Conservation (phyloP, 148 eudicot genomes). For the Chenopodium quinoa region DNA sequence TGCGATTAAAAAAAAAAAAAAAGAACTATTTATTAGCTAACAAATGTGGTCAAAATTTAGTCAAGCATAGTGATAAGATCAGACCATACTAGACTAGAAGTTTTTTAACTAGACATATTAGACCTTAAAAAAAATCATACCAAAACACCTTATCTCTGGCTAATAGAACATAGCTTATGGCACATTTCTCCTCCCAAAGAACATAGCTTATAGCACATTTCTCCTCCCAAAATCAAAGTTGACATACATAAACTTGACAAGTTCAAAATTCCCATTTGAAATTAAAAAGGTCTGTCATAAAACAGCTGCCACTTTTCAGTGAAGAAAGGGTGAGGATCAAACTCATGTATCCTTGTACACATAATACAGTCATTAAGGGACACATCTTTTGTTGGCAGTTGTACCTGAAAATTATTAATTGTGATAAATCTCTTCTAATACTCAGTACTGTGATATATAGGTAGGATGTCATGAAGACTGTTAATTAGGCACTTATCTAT, state of each 20-base stretch:
- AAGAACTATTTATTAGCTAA: no score
- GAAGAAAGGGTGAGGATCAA: neutral
- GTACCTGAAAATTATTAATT: neutral
- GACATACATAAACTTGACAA: neutral
- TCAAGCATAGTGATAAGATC: no score
- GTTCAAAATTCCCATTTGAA: neutral
- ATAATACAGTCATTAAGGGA: neutral
- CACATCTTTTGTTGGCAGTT: neutral
- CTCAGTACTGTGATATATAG: neutral
- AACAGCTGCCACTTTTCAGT: neutral
- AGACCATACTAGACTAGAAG: no score
- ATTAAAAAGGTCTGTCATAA: neutral
- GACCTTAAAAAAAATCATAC: no score
- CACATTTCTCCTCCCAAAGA: neutral
- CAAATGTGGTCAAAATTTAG: no score
- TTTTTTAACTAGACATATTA: no score
- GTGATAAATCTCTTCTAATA: neutral
- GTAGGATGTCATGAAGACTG: conserved; percentile 1
- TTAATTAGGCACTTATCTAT: neutral
- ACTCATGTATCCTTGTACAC: neutral
- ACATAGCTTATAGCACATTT: neutral
- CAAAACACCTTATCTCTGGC: no score
- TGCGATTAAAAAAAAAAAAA: no score
- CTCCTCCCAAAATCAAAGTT: neutral
- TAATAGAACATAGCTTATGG: neutral